Percentiles rank a stretch among this genome's conserved stretches.
Conservation (phyloP, 352 stramenopile genomes). For the Pythium coloratum region DNA sequence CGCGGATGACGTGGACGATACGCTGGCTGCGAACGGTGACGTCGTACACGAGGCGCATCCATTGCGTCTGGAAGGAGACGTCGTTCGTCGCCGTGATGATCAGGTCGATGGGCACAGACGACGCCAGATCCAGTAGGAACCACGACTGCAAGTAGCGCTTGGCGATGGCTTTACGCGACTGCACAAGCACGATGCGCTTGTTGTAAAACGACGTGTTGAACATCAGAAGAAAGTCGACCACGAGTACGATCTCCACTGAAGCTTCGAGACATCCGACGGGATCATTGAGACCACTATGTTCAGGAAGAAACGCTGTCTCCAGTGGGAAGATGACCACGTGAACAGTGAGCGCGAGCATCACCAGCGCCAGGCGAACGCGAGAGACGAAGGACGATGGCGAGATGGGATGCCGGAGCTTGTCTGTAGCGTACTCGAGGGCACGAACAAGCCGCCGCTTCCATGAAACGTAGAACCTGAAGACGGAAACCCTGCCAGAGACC, state of each 20-base stretch:
- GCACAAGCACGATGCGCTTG: conserved; percentile 32
- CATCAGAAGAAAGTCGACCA: conserved; percentile 39
- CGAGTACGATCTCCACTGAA: conserved; percentile 25
- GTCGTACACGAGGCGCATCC: conserved; percentile 6
- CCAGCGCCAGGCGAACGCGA: conserved; percentile 25
- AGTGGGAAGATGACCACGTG: conserved; percentile 44
- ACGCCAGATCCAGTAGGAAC: conserved; percentile 24
- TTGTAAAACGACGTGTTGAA: conserved; percentile 54
- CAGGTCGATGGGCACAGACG: conserved; percentile 18
- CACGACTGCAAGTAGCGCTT: conserved; percentile 36
- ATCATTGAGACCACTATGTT: background rate
- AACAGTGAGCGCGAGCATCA: conserved; percentile 30
- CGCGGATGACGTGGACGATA: conserved; percentile 30
- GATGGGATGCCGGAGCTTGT: conserved; percentile 18
- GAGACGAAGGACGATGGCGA: conserved; percentile 37
- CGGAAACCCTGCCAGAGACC: background rate
- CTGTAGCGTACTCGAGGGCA: background rate
- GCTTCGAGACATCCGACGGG: background rate
- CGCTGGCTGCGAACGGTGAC: conserved; percentile 17
- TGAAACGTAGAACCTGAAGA: background rate
- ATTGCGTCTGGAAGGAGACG: background rate
- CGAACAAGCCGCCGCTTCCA: conserved; percentile 5
- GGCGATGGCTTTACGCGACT: conserved; percentile 36
- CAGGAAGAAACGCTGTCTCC: conserved; percentile 34
- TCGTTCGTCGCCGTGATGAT: background rate